These are phyloP conservation scores for Austroboletus festivus DNA, from an alignment of 768 basidiomycete species.

Conservation along the genomic window DNA sequence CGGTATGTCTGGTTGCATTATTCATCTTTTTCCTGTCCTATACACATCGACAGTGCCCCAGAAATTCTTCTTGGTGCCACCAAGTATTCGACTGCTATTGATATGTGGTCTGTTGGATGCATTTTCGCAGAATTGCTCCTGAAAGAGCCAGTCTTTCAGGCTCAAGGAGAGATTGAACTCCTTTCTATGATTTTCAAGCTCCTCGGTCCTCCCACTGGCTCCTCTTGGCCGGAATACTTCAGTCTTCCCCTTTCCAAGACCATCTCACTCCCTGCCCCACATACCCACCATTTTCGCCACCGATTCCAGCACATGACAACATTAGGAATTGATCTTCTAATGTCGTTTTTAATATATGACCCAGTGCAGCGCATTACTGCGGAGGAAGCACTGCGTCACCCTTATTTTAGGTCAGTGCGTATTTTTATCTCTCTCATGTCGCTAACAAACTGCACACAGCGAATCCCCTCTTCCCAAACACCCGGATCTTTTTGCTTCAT, in stretches of 20 bases:
- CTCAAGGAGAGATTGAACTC: slow-evolving; percentile 92
- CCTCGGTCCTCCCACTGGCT: slow-evolving; percentile 85
- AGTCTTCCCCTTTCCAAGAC: slow-evolving; percentile 79
- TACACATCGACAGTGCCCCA: slow-evolving; percentile 61
- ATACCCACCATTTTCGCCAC: slow-evolving; percentile 73
- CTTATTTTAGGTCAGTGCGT: slow-evolving; percentile 73
- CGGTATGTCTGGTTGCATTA: slow-evolving; percentile 52
- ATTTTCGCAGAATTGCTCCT: slow-evolving; percentile 95
- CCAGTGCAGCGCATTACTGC: slow-evolving; percentile 84
- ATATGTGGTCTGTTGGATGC: slow-evolving; percentile 99
- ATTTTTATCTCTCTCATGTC: not conserved
- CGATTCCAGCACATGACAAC: slow-evolving; percentile 83
- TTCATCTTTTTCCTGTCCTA: slow-evolving; percentile 10
- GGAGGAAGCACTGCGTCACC: slow-evolving; percentile 85
- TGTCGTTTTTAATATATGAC: slow-evolving; percentile 83
- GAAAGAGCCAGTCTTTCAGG: slow-evolving; percentile 96
- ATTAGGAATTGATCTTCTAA: slow-evolving; percentile 81
- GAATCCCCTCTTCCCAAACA: slow-evolving; percentile 96
- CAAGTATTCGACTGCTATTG: slow-evolving; percentile 92
- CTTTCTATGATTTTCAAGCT: slow-evolving; percentile 93
- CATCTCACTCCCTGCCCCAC: slow-evolving; percentile 70
- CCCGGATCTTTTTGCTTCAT: slow-evolving; percentile 91
- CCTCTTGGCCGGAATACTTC: slow-evolving; percentile 83
- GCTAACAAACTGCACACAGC: slow-evolving; percentile 37
- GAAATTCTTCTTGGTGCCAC: slow-evolving; percentile 93